A percentile compares a stretch with the other conserved stretches of the same genome.
phyloP scores from a whole-genome alignment of 768 basidiomycete species.

The Melanogaster broomeanus region DNA sequence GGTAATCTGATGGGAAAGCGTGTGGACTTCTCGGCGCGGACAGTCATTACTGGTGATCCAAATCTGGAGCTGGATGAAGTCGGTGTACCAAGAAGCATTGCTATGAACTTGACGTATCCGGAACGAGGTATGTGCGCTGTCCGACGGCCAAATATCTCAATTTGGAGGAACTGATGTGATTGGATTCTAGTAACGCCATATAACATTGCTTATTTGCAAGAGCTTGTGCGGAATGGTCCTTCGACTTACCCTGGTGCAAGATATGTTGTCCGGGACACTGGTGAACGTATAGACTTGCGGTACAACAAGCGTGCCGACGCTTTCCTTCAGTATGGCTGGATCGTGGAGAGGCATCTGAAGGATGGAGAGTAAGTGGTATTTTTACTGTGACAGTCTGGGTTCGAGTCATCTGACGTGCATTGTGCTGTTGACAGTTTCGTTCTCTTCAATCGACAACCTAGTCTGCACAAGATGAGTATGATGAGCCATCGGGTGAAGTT shows the following conservation, averaged over 20 bases:
- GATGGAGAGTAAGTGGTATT: slow-evolving; percentile 89
- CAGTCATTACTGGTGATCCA: slow-evolving; percentile 98
- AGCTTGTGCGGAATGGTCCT: slow-evolving; percentile 93
- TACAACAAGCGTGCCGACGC: slow-evolving; percentile 97
- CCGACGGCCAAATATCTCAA: not conserved
- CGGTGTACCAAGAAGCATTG: slow-evolving; percentile 92
- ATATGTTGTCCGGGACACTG: slow-evolving; percentile 96
- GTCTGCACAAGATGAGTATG: slow-evolving; percentile 99
- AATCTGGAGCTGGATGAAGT: slow-evolving; percentile 96
- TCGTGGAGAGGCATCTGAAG: slow-evolving; percentile 95
- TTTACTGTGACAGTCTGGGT: not conserved
- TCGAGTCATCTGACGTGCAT: not conserved
- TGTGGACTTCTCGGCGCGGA: slow-evolving; percentile 98
- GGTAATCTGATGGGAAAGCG: slow-evolving; percentile 99
- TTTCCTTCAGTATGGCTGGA: slow-evolving; percentile 96
- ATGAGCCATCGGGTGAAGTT: slow-evolving; percentile 98
- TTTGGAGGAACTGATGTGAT: slow-evolving; percentile 9
- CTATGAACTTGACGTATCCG: slow-evolving; percentile 97
- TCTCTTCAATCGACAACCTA: slow-evolving; percentile 97
- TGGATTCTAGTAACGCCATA: slow-evolving; percentile 82
- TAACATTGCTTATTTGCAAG: slow-evolving; percentile 92
- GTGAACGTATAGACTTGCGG: slow-evolving; percentile 93
- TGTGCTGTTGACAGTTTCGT: slow-evolving; percentile 16
- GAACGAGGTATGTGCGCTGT: slow-evolving; percentile 74
- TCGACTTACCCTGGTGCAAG: slow-evolving; percentile 94